phyloP scores from a whole-genome alignment of 257 asterid species.

The Prunella vulgaris region DNA sequence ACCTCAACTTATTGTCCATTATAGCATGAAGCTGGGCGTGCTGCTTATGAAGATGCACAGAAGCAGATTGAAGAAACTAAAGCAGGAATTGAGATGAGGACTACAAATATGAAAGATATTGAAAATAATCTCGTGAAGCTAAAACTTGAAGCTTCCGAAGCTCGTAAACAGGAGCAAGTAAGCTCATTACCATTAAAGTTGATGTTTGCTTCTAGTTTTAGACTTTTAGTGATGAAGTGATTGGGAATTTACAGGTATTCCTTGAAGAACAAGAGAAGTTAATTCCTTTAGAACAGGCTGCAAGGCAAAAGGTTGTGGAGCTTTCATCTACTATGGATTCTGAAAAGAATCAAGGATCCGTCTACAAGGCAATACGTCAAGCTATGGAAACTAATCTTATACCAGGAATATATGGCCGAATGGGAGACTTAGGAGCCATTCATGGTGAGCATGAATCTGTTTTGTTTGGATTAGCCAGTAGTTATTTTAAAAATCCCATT shows the following conservation, averaged over 20 bases:
- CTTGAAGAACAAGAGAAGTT: conserved; percentile 62
- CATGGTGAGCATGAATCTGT: conserved; percentile 49
- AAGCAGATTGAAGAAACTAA: conserved; percentile 60
- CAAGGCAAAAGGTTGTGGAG: conserved; percentile 83
- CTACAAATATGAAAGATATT: conserved; percentile 36
- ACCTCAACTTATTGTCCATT: conserved; percentile 5
- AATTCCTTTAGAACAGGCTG: conserved; percentile 75
- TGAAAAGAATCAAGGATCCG: conserved; percentile 89
- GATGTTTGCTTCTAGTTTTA: background rate
- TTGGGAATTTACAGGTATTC: conserved; percentile 43
- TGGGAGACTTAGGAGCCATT: conserved; percentile 98
- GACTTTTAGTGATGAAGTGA: background rate
- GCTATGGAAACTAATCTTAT: conserved; percentile 71
- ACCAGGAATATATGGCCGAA: conserved; percentile 89
- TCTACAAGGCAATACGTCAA: conserved; percentile 75
- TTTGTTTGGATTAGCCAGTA: background rate
- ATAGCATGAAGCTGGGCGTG: conserved; percentile 80
- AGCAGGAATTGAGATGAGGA: conserved; percentile 50
- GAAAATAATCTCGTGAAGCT: conserved; percentile 50
- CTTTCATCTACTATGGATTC: conserved; percentile 73
- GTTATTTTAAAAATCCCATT: background rate
- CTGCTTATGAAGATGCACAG: conserved; percentile 82
- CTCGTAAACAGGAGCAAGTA: conserved; percentile 68
- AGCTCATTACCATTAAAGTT: conserved; percentile 7
- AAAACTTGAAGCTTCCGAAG: conserved; percentile 54